Percentiles rank a stretch among this genome's conserved stretches.
Conservation (phyloP, 495 filamentous ascomycete species). For the Penicillium parvum region DNA sequence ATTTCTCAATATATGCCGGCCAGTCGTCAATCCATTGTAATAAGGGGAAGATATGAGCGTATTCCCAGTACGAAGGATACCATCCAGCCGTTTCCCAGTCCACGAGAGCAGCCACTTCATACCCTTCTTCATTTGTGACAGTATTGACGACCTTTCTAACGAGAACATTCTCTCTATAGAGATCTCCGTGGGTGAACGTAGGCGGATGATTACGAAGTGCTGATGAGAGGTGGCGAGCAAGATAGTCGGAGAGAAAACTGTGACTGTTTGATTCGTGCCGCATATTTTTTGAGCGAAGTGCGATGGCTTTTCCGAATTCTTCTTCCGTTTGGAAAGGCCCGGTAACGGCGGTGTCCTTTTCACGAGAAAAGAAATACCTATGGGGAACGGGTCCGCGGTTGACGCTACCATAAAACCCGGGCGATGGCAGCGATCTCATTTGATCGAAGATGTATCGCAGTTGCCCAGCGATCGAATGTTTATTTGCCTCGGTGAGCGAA, state of each 20-base stretch:
- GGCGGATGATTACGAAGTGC: slow-evolving; percentile 25
- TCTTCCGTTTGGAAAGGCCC: slow-evolving; percentile 31
- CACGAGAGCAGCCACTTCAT: slow-evolving; percentile 34
- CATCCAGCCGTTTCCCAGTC: slow-evolving; percentile 49
- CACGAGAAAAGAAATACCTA: slow-evolving; percentile 26
- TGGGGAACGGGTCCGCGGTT: slow-evolving; percentile 25
- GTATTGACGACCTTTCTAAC: slow-evolving; percentile 16
- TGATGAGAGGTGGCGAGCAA: slow-evolving; percentile 27
- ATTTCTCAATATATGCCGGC: slow-evolving; percentile 22
- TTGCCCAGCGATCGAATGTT: slow-evolving; percentile 18
- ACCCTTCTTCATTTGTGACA: slow-evolving; percentile 11
- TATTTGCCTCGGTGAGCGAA: slow-evolving; percentile 20
- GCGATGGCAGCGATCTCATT: slow-evolving; percentile 26
- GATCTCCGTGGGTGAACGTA: slow-evolving; percentile 30
- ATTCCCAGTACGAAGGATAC: slow-evolving; percentile 51
- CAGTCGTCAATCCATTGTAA: slow-evolving; percentile 25
- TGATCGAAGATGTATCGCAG: slow-evolving; percentile 24
- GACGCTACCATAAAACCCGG: slow-evolving; percentile 24
- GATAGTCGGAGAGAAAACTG: slow-evolving; percentile 27
- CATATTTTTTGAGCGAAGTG: slow-evolving; percentile 22
- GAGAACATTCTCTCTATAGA: slow-evolving; percentile 31
- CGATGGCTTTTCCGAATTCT: slow-evolving; percentile 26
- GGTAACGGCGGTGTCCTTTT: slow-evolving; percentile 22
- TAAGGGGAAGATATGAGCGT: slow-evolving; percentile 26
- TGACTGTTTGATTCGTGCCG: slow-evolving; percentile 16